phyloP scores from a whole-genome alignment of 2,329 filamentous ascomycete species.

The Exophiala sp. region DNA sequence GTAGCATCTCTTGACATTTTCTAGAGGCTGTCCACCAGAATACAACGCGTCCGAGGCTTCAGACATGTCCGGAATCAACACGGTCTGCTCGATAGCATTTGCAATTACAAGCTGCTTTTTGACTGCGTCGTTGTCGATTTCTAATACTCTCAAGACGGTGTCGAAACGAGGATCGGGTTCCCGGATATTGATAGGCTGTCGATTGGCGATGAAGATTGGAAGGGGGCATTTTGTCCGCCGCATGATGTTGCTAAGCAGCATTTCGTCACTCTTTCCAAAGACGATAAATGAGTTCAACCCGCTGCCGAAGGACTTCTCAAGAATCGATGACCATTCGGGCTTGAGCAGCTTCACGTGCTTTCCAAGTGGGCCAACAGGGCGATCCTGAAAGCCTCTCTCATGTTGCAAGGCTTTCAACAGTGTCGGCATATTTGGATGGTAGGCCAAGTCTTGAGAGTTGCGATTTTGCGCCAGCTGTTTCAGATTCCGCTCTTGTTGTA shows the following conservation, averaged over 20 bases:
- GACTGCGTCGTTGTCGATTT: conserved; percentile 71
- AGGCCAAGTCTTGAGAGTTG: conserved; percentile 58
- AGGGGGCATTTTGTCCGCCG: conserved; percentile 47
- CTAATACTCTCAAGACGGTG: conserved; percentile 73
- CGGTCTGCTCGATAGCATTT: conserved; percentile 72
- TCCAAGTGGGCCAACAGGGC: conserved; percentile 79
- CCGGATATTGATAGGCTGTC: conserved; percentile 50
- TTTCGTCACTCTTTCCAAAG: conserved; percentile 67
- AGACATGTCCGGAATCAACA: conserved; percentile 63
- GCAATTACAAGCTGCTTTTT: conserved; percentile 79
- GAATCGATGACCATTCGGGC: conserved; percentile 72
- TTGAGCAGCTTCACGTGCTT: conserved; percentile 68
- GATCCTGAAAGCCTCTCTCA: conserved; percentile 62
- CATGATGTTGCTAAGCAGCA: conserved; percentile 62
- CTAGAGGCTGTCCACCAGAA: conserved; percentile 39
- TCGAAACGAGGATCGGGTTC: conserved; percentile 69
- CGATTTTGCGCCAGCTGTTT: conserved; percentile 51
- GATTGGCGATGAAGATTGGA: conserved; percentile 60
- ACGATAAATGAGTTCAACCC: conserved; percentile 74
- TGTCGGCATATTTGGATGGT: conserved; percentile 50
- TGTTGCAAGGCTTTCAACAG: conserved; percentile 63
- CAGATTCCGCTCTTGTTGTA: conserved; percentile 48
- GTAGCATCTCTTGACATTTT: conserved; percentile 65
- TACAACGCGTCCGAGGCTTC: conserved; percentile 67
- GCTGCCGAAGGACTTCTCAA: conserved; percentile 71